A percentile compares a stretch with the other conserved stretches of the same genome.
Conservation (phyloP, 2,329 filamentous ascomycete genomes). For the Pseudocercospora crystallina region DNA sequence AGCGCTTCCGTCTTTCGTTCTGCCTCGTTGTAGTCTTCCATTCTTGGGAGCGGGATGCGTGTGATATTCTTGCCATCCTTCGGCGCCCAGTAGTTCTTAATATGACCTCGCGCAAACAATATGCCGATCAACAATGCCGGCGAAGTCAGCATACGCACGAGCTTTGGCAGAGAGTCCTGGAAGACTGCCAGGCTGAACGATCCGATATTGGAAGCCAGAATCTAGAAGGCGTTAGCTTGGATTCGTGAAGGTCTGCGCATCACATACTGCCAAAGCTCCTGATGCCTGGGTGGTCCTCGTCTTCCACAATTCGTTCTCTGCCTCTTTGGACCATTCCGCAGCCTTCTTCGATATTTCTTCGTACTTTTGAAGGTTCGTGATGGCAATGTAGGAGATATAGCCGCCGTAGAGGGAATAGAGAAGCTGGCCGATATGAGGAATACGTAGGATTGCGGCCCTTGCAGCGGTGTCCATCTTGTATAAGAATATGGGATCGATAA, state of each 20-base stretch:
- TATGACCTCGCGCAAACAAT: conserved; percentile 32
- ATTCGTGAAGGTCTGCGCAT: not conserved
- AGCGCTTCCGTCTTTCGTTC: conserved; percentile 34
- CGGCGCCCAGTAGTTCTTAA: conserved; percentile 39
- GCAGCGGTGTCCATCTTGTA: conserved; percentile 6
- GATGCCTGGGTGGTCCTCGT: conserved; percentile 47
- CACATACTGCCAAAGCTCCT: conserved; percentile 40
- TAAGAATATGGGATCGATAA: no score
- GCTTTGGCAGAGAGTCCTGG: conserved; percentile 17
- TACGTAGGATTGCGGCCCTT: conserved; percentile 17
- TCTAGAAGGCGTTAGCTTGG: conserved; percentile 17
- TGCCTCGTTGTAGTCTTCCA: conserved; percentile 38
- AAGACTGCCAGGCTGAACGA: conserved; percentile 26
- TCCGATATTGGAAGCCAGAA: conserved; percentile 31
- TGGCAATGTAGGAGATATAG: conserved; percentile 44
- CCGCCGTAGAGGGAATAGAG: conserved; percentile 45
- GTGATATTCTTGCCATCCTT: conserved; percentile 31
- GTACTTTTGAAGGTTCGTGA: conserved; percentile 46
- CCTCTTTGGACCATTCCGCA: conserved; percentile 47
- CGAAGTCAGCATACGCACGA: conserved; percentile 20
- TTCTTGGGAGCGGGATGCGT: conserved; percentile 33
- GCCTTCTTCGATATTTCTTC: conserved; percentile 47
- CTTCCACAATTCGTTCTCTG: conserved; percentile 43
- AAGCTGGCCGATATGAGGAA: conserved; percentile 42
- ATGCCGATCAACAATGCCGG: conserved; percentile 31